phyloP scores from a whole-genome alignment of 2,329 filamentous ascomycete species.

The Colletotrichum sp. region DNA sequence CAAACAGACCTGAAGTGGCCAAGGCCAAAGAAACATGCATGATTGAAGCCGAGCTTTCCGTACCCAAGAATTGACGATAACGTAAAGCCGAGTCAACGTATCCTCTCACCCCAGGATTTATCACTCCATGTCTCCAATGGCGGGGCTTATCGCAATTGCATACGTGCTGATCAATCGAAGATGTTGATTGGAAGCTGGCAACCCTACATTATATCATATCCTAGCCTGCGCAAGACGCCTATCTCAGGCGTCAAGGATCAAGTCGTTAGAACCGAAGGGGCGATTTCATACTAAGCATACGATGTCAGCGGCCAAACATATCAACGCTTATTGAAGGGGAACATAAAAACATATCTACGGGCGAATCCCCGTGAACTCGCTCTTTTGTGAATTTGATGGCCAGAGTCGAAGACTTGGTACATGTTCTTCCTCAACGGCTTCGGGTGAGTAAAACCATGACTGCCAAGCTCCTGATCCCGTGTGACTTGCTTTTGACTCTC shows the following conservation, averaged over 20 bases:
- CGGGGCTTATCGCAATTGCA: background rate
- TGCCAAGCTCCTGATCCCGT: background rate
- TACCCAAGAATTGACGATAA: background rate
- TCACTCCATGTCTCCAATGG: background rate
- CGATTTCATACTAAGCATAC: background rate
- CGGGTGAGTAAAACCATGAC: background rate
- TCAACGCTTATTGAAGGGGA: background rate
- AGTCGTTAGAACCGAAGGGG: background rate
- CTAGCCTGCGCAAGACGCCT: background rate
- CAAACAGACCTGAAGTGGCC: background rate
- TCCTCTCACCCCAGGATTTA: background rate
- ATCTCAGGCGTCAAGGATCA: background rate
- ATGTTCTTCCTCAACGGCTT: background rate
- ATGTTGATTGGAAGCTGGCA: background rate
- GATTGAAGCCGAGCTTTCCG: background rate
- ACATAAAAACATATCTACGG: background rate
- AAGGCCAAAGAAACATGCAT: background rate
- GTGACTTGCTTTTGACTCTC: background rate
- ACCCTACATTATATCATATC: background rate
- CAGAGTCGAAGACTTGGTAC: background rate
- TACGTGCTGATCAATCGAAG: background rate
- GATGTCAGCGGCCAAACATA: background rate
- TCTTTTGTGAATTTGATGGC: background rate
- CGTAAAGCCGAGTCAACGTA: background rate
- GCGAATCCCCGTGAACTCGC: background rate